Percentiles rank a stretch among this genome's conserved stretches.
phyloP scores from a whole-genome alignment of 139 green algal species.

The Volvox reticuliferus region DNA sequence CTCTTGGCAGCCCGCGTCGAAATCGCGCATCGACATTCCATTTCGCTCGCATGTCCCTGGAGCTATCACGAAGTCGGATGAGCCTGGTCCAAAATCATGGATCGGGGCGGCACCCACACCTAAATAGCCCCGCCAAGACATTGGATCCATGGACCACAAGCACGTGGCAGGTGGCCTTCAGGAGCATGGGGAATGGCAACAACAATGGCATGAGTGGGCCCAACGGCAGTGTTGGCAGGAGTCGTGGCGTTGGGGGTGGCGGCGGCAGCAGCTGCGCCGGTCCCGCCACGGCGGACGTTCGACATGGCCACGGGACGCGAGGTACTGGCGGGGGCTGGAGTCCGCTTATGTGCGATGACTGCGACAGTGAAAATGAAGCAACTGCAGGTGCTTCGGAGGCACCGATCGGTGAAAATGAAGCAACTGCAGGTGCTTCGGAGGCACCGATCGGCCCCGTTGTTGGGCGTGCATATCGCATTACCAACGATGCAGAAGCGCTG shows the following conservation, averaged over 20 bases:
- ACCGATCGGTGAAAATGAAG: background rate
- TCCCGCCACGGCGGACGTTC: background rate
- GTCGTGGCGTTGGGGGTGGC: background rate
- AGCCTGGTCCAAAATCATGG: background rate
- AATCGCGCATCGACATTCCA: background rate
- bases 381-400: background rate
- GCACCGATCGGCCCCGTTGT: background rate
- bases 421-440: background rate
- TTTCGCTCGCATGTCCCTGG: background rate
- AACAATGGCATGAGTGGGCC: background rate
- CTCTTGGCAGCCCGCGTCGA: background rate
- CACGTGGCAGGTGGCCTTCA: background rate
- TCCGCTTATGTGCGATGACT: background rate
- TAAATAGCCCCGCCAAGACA: background rate
- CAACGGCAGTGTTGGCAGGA: background rate
- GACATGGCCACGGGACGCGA: background rate
- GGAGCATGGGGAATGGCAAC: background rate
- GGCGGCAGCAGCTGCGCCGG: too few species aligned
- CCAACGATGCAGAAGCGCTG: background rate
- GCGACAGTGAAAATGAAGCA: background rate
- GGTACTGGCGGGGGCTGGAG: background rate
- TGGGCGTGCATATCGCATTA: too few species aligned
- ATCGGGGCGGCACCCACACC: background rate
- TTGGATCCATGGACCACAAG: conserved; percentile 2
- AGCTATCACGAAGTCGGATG: background rate